phyloP scores from a whole-genome alignment of 1,284 basidiomycete species.

The Naganishia cerealis region DNA sequence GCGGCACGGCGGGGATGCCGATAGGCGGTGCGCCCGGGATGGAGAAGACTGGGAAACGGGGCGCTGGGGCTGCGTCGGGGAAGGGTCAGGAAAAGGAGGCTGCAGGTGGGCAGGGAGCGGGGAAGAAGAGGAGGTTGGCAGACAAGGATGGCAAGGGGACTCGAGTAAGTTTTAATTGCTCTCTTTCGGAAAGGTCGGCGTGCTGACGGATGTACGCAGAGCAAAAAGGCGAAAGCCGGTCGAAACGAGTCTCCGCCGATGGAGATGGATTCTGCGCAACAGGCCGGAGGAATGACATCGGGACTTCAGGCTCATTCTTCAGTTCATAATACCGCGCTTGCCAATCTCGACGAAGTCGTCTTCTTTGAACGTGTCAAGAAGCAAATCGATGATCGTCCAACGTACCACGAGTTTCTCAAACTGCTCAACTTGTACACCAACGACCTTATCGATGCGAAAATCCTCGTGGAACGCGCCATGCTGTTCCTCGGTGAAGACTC shows the following conservation, averaged over 20 bases:
- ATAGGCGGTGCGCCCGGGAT: neutral
- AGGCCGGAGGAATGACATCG: neutral
- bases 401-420: constrained; percentile 95
- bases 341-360: constrained; percentile 77
- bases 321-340: constrained; percentile 46
- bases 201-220: constrained; percentile 5
- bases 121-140: constrained; percentile 33
- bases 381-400: constrained; percentile 75
- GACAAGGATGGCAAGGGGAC: constrained; percentile 34
- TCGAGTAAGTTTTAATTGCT: constrained; percentile 24
- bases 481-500: constrained; percentile 71
- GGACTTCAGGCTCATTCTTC: constrained; percentile 23
- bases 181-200: neutral
- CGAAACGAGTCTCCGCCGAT: constrained; percentile 32
- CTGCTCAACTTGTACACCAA: constrained; percentile 92
- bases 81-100: constrained; percentile 29
- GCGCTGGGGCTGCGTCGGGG: constrained; percentile 10
- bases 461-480: constrained; percentile 75
- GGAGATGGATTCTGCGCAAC: constrained; percentile 9
- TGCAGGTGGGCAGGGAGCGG: constrained; percentile 14
- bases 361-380: constrained; percentile 95
- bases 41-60: constrained; percentile 34
- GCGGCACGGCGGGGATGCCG: constrained; percentile 17
- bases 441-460: constrained; percentile 82
- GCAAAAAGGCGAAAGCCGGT: constrained; percentile 31